Evolutionary conservation across 805 yeast genomes (phyloP), one percentile per base, ranked within the genome.

Genomic region (Kodamaea kakaduensis): DNA sequence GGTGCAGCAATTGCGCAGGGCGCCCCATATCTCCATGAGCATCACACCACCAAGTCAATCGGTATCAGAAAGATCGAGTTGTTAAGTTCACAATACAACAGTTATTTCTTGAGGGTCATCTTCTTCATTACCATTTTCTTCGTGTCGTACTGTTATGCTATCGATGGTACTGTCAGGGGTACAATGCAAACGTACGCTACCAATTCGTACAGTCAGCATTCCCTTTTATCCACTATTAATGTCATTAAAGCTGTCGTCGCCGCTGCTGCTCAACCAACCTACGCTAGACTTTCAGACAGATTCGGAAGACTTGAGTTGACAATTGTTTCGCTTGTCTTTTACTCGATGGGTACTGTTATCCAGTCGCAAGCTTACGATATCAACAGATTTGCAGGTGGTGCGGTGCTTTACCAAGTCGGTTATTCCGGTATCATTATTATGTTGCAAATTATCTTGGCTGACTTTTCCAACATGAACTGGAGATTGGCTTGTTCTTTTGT

Each of bases 381-480:
- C 17, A 68, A 73, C 37, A 58, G 75, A 12, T 79, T 71, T 44
- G 78, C 82, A 33, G 86, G 77, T 15, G 88, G 86, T 46, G 71
- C 82, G 1, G 77, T 81, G 17, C 44, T 61, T 17, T 64, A 61
- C 47, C 65, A 59, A 41, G 46, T 58, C 44, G 63, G 94, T 8
- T 81, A 76, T 54, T 74, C 81, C 19, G 87, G 89, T 41, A 67
- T 77, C 15, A 62, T 76, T 24, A 61, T 83, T 35, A 56, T 78
- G 32, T 53, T 81, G 22, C 69, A 77, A 45, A 59, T 83, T 24
- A 63, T 82, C 27, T 54, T 77, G 40, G 78, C 85, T 2, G 94
- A 84, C 56, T 67, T 76, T 50, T 79, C 89, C 6, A 67, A 71
- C 42, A 65, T 83, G 49, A 80, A 75, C 53, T 80, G 87, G 83